Base-by-base conservation (phyloP, 169 alveolate genomes). In the Babesia ovata region DNA sequence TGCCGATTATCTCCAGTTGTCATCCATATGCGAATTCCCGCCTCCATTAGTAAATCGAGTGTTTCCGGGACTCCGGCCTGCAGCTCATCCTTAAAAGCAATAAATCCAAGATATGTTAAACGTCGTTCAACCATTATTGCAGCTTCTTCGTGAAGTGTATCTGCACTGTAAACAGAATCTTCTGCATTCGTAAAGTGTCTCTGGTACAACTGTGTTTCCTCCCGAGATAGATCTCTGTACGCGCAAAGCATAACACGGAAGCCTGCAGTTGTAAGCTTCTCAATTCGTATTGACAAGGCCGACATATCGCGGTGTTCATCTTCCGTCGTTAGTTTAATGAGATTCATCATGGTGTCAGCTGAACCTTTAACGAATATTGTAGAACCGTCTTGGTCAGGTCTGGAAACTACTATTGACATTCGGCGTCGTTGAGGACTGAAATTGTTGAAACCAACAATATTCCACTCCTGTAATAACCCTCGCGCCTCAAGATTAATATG, bases 191-290 rank as follows among this genome's bases (percentile, higher is more conserved):
- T 86, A 70, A 90, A 91, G 77, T 89, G 87, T 19, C 87, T 79
- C 53, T 86, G 73, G 87, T 93, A 95, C 52, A 78, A 91, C 17
- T 77, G 70, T 77, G 95, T 91, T 60, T 94, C 96, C 57, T 88
- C 86, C 59, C 90, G 88, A 46, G 79, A 79, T 19, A 97, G 75
- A 61, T 93, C 92, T 83, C 93, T 95, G 90, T 91, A 88, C 7
- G 97, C 98, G 39, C 96, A 83, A 45, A 93, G 93, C 76, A 97
- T 89, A 0, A 98, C 96, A 81, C 99, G 93, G 57, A 93, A 91
- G 10, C 99, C 99, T 53, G 82, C 78, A 19, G 88, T 70, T 17
- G 97, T 93, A 73, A 91, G 94, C 16, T 74, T 85, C 19, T 89
- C 59, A n/a, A 90, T 48, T 39, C 79, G 78, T 49, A 53, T 75